These are phyloP conservation scores for Ceratocystis variospora DNA, from an alignment of 2,329 filamentous ascomycete species.

Conservation along the genomic window DNA sequence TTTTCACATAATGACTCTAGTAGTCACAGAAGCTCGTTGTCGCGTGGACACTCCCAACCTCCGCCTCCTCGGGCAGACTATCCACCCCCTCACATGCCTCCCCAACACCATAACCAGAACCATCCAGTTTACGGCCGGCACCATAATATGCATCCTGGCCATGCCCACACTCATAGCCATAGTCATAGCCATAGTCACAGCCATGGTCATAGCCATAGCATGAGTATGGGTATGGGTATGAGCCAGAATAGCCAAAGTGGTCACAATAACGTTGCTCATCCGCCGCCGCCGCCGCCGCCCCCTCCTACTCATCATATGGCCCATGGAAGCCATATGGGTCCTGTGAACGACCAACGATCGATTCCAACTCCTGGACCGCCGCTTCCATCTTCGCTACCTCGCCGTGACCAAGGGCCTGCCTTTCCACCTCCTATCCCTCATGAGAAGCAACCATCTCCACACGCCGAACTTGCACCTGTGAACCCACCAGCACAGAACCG, in stretches of 20 bases:
- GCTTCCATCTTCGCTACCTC: slow-evolving; percentile 24
- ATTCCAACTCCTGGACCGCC: slow-evolving; percentile 21
- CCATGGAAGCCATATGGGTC: slow-evolving; percentile 34
- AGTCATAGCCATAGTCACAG: slow-evolving; percentile 24
- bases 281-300: slow-evolving; percentile 19
- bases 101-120: slow-evolving; percentile 9
- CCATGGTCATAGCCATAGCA: slow-evolving; percentile 24
- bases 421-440: slow-evolving; percentile 24
- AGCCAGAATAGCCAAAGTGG: not conserved
- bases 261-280: slow-evolving; percentile 16
- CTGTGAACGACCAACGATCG: slow-evolving; percentile 39
- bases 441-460: slow-evolving; percentile 19
- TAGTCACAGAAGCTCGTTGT: slow-evolving; percentile 28
- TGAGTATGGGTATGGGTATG: slow-evolving; percentile 21
- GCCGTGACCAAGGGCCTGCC: slow-evolving; percentile 7
- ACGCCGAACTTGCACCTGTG: slow-evolving; percentile 16
- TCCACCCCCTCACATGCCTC: slow-evolving; percentile 2
- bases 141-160: slow-evolving; percentile 25
- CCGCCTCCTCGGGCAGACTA: slow-evolving; percentile 22
- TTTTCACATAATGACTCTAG: slow-evolving; percentile 39
- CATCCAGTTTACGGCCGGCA: slow-evolving; percentile 33
- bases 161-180: slow-evolving; percentile 18
- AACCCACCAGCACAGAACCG: slow-evolving; percentile 23
- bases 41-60: slow-evolving; percentile 29
- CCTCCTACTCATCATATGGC: slow-evolving; percentile 24